Evolutionary conservation across 331 rosid species (phyloP), one percentile per base, ranked within the genome.

Genomic region (Acacia pycnantha): DNA sequence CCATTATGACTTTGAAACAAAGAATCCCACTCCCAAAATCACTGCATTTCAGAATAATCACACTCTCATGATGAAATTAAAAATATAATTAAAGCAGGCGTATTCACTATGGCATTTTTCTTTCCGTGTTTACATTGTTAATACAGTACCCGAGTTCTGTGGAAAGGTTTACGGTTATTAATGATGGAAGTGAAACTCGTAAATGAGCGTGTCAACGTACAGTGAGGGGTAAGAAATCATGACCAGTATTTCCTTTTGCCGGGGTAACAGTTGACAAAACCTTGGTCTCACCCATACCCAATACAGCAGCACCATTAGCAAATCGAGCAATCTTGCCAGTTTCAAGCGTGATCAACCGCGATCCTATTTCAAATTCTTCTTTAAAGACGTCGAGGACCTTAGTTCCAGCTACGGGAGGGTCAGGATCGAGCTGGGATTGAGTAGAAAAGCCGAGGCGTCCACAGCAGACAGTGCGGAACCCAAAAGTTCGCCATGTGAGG

Each of bases 211-310:
- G 1, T 59, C 46, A 78, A 78, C 88, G 56, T 91, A 95, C 99
- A 7, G 99, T 92, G 84, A 95, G 97, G 51, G 99, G 99, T 68
- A 95, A 88, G 80, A 95, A 95, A 83, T 95, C 92, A 24, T 92
- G 92, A 84, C 75, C 76, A 16, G 86, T 83, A 53, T 90, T 92
- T 73, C 89, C 91, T 85, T 86, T 93, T 27, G 97, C 68, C 8
- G 97, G 83, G 70, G 90, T 74, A 11, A 92, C 97, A 0, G 99
- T 88, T 50, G 98, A 90, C 33, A 92, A 89, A 18, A 95, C 97
- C 59, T 87, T 90, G 8, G 97, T 95, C 74, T 88, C 93, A 4
- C 87, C 97, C 83, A 93, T 81, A 44, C 91, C 89, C 69, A 92
- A 35, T 61, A 95, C 97, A 26, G 89, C 98, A 1, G 97, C 88